phyloP scores from a whole-genome alignment of 1,284 basidiomycete genomes.

The Singerocomus rubriflavus region DNA sequence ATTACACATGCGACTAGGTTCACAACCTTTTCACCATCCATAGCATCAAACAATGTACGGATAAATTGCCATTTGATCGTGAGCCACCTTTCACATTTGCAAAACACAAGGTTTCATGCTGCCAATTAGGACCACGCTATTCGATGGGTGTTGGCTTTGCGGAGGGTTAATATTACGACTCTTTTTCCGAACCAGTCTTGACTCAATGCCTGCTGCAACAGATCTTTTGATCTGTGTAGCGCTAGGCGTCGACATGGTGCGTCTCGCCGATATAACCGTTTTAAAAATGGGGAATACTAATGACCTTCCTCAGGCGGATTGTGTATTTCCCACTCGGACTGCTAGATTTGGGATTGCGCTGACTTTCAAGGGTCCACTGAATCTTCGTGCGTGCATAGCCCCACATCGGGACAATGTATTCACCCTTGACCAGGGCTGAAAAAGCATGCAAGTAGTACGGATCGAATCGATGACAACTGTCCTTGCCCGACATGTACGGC shows the following conservation, averaged over 20 bases:
- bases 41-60: constrained; percentile 79
- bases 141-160: constrained; percentile 88
- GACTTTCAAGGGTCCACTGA: constrained; percentile 74
- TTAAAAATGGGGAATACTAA: neutral
- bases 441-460: constrained; percentile 66
- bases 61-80: constrained; percentile 71
- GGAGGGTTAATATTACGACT: constrained; percentile 53
- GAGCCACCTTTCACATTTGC: constrained; percentile 29
- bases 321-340: constrained; percentile 85
- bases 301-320: constrained; percentile 63
- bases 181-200: neutral
- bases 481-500: constrained; percentile 76
- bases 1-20: neutral
- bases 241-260: constrained; percentile 84
- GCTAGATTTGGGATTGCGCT: constrained; percentile 85
- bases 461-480: constrained; percentile 68
- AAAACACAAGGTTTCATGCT: constrained; percentile 6
- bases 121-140: constrained; percentile 67
- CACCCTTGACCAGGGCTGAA: constrained; percentile 47
- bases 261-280: constrained; percentile 12
- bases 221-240: constrained; percentile 85
- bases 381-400: constrained; percentile 56
- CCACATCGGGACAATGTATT: constrained; percentile 1
- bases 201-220: constrained; percentile 28
- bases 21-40: constrained; percentile 15